A percentile compares a stretch with the other conserved stretches of the same genome.
Conservation (phyloP, 106 monocot genomes). For the Chionographis japonica region DNA sequence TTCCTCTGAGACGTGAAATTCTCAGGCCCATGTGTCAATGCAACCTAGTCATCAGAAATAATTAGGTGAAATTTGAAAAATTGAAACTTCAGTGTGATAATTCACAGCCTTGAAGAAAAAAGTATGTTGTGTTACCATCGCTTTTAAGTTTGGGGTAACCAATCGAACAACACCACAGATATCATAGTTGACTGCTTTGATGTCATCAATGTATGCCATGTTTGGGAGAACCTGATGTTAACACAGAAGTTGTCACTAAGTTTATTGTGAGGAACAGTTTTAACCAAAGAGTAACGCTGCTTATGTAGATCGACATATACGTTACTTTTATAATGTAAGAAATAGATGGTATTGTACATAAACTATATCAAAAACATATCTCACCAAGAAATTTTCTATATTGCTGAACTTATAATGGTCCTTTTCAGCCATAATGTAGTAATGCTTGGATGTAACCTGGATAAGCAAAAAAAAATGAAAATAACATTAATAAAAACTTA, state of each 20-base stretch:
- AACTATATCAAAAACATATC: background rate
- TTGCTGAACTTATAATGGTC: conserved; percentile 71
- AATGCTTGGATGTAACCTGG: conserved; percentile 89
- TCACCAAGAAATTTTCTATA: conserved; percentile 87
- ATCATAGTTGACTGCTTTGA: conserved; percentile 74
- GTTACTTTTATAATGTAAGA: background rate
- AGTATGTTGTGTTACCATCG: conserved; percentile 48
- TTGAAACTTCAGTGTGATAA: background rate
- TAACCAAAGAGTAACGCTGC: background rate
- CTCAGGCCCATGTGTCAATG: conserved; percentile 74
- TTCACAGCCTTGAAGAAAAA: background rate
- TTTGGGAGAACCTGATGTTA: conserved; percentile 76
- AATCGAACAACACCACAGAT: conserved; percentile 72
- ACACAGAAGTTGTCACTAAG: background rate
- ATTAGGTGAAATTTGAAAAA: background rate
- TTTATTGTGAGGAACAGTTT: background rate
- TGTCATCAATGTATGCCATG: conserved; percentile 74
- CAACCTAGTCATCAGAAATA: conserved; percentile 37
- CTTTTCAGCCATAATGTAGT: conserved; percentile 68
- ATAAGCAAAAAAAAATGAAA: background rate
- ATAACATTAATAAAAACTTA: background rate
- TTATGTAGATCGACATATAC: background rate
- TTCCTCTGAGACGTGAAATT: conserved; percentile 65
- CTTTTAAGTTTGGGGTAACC: conserved; percentile 42
- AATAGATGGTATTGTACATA: background rate